Conservation (phyloP, 2,329 filamentous ascomycete genomes). For the Hypoxylon sp. region DNA sequence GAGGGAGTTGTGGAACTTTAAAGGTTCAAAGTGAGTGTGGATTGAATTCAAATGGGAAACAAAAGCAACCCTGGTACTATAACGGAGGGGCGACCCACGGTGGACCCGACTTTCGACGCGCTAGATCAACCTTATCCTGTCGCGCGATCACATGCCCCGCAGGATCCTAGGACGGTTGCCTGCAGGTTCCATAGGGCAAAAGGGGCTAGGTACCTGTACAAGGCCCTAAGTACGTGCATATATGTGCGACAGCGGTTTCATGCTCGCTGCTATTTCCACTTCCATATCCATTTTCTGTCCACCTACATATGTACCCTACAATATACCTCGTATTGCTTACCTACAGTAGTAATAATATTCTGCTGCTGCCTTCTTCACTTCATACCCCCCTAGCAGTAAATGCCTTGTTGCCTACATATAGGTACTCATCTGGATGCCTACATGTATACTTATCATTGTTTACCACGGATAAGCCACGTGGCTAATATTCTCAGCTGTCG, state of each 20-base stretch:
- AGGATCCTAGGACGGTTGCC: constrained; percentile 5
- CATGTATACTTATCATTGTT: background rate
- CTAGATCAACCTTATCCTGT: constrained; percentile 7
- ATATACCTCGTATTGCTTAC: constrained; percentile 6
- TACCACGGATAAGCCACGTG: constrained; percentile 2
- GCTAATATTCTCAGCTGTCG: background rate
- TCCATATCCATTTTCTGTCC: too few species aligned
- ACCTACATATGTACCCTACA: background rate
- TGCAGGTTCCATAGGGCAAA: background rate
- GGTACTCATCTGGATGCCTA: too few species aligned
- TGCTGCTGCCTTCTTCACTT: constrained; percentile 12
- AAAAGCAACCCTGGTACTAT: too few species aligned
- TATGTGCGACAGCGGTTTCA: too few species aligned
- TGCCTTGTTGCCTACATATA: background rate
- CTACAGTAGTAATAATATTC: too few species aligned
- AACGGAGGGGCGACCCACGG: background rate
- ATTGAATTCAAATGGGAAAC: too few species aligned
- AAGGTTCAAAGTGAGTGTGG: too few species aligned
- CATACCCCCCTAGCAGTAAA: background rate
- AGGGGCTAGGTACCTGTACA: background rate
- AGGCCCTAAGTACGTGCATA: background rate
- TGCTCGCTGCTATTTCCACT: too few species aligned
- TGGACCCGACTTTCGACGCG: constrained; percentile 4
- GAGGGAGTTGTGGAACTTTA: too few species aligned
- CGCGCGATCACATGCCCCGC: constrained; percentile 35